Evolutionary conservation across 768 basidiomycete genomes (phyloP).

Genomic region (Cytidiella melzeri): DNA sequence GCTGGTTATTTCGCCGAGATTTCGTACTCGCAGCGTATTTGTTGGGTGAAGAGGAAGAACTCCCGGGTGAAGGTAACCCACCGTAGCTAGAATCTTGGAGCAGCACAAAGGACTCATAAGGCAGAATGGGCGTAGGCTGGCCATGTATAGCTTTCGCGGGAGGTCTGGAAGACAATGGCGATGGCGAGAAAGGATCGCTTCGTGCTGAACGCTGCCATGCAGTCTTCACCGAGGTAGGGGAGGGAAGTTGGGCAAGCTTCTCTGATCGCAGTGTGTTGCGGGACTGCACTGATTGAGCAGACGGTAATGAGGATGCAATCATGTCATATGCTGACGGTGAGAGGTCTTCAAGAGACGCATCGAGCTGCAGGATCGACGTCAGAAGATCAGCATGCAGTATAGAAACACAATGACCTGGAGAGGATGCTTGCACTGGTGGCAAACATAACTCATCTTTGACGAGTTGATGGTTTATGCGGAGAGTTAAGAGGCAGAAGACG

Average conservation of each 20-base stretch:
- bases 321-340: conserved; percentile 85
- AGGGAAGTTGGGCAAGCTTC: conserved; percentile 41
- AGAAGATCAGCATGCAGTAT: background rate
- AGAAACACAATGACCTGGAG: conserved; percentile 50
- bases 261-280: conserved; percentile 35
- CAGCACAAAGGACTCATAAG: conserved; percentile 88
- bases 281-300: conserved; percentile 36
- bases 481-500: too few relatives aligned
- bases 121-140: conserved; percentile 45
- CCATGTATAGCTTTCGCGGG: conserved; percentile 48
- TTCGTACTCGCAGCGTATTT: conserved; percentile 33
- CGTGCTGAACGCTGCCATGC: conserved; percentile 59
- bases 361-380: conserved; percentile 67
- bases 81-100: conserved; percentile 78
- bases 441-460: conserved; percentile 44
- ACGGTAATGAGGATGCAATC: conserved; percentile 65
- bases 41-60: conserved; percentile 38
- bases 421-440: conserved; percentile 90
- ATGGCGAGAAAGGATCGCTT: conserved; percentile 26
- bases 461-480: too few relatives aligned
- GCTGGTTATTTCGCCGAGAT: conserved; percentile 23
- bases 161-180: conserved; percentile 45
- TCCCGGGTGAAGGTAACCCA: conserved; percentile 54
- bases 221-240: conserved; percentile 46
- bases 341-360: conserved; percentile 86